Evolutionary conservation across 2,329 filamentous ascomycete genomes (phyloP), one percentile per base, ranked within the genome.

Genomic region (Fusarium globosum): DNA sequence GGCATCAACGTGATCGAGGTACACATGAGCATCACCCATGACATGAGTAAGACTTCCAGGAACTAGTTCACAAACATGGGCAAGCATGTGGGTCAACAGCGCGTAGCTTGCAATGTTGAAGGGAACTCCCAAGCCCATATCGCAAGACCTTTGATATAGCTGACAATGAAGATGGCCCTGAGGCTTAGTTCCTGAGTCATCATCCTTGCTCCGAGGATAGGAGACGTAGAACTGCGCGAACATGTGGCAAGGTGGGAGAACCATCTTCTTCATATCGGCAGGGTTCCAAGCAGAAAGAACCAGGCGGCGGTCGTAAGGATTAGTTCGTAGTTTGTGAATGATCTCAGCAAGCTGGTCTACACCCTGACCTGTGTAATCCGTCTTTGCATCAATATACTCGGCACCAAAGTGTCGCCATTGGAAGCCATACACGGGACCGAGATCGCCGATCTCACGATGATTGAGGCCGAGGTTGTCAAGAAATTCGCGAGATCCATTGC

Each of bases 361-460:
- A 23, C 96, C 96, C 81, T 97, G 88, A 0, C 94, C 95, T 0
- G 90, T 88, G 83, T 99, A 99, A 81, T 98, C 94, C 1, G 93
- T 88, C 73, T 91, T 86, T 20, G 92, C 88, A 79, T 96, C 93
- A 23, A 91, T 86, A 81, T 99, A 99, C 70, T 94, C 91, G 9
- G 96, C 96, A 57, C 96, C 96, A 79, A 99, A 99, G 83, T 98
- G 96, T 7, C 96, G 93, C 96, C 96, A 99, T 84, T 99, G 96
- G 85, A 99, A 99, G 4, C 96, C 96, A 81, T 99, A 99, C 0
- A 98, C 95, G 36, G 96, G 96, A 2, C 96, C 96, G 0, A 99
- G 87, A 79, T 99, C 96, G 73, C 96, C 96, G 26, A 92, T 93
- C 59, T 90, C 94, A 68, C 96, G 94, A 80, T 97, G 91, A 0